Evolutionary conservation across 495 filamentous ascomycete genomes (phyloP).

Genomic region (Echria macrotheca): DNA sequence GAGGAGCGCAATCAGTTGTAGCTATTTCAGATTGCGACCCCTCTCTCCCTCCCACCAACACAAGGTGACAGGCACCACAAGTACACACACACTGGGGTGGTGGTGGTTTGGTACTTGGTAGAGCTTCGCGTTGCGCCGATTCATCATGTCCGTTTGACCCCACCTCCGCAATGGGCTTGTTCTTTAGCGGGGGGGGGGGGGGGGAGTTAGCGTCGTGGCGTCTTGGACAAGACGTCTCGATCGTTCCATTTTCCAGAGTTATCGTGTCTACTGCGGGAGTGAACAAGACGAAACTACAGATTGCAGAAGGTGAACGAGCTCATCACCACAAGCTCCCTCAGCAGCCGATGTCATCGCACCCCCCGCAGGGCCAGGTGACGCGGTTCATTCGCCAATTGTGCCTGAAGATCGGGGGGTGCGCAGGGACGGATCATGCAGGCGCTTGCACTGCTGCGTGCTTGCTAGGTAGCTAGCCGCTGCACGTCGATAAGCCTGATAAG

Average conservation of each 20-base stretch:
- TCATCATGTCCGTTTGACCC: too few species aligned
- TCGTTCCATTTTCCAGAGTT: conserved; percentile 1
- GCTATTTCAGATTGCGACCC: too few species aligned
- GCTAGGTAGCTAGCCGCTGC: background rate
- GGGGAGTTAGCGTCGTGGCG: background rate
- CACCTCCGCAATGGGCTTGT: too few species aligned
- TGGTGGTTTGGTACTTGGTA: too few species aligned
- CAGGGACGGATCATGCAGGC: conserved; percentile 1
- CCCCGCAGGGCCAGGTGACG: background rate
- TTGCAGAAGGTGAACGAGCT: background rate
- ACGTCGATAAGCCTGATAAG: conserved; percentile 3
- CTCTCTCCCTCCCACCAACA: too few species aligned
- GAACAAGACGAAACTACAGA: background rate
- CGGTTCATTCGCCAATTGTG: conserved; percentile 2
- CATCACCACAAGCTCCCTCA: too few species aligned
- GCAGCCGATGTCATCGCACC: conserved; percentile 1
- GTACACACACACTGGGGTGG: too few species aligned
- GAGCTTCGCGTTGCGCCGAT: too few species aligned
- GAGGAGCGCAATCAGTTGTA: too few species aligned
- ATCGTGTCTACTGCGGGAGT: background rate
- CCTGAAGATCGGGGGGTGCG: conserved; percentile 1
- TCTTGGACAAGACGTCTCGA: too few species aligned
- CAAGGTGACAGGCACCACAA: too few species aligned
- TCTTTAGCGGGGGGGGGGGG: too few species aligned
- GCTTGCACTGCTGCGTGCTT: background rate